These are phyloP conservation scores for Nigrospora oryzae DNA, from an alignment of 2,329 filamentous ascomycete genomes.

Conservation along the genomic window DNA sequence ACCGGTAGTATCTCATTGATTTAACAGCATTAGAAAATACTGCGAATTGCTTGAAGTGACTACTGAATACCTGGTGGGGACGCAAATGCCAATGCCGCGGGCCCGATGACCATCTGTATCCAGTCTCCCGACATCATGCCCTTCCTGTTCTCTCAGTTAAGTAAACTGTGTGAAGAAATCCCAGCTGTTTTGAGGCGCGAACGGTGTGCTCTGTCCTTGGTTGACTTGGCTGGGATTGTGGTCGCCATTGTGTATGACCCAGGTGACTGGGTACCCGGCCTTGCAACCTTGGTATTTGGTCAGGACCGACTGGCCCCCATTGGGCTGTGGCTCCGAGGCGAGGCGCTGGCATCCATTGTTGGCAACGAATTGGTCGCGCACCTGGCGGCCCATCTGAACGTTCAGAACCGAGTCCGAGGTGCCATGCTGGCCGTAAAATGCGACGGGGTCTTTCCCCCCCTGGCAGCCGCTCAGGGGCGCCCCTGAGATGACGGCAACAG, in stretches of 20 bases:
- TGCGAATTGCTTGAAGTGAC: no score
- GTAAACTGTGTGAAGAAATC: slow-evolving; percentile 10
- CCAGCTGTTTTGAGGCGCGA: slow-evolving; percentile 11
- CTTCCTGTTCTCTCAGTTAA: background rate
- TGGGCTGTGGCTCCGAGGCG: slow-evolving; percentile 4
- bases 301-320: slow-evolving; percentile 5
- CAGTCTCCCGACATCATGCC: no score
- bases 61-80: no score
- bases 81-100: no score
- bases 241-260: slow-evolving; percentile 12
- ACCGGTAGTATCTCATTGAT: no score
- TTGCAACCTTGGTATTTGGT: slow-evolving; percentile 9
- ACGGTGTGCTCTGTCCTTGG: slow-evolving; percentile 4
- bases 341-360: slow-evolving; percentile 24
- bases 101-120: no score
- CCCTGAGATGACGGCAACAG: slow-evolving; percentile 21
- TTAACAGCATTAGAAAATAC: no score
- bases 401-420: slow-evolving; percentile 23
- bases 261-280: slow-evolving; percentile 10
- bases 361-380: slow-evolving; percentile 26
- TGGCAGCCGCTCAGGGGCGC: slow-evolving; percentile 19
- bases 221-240: slow-evolving; percentile 11
- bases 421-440: slow-evolving; percentile 23
- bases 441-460: slow-evolving; percentile 23
- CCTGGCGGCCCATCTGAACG: slow-evolving; percentile 18